Conservation (phyloP, 106 monocot genomes). For the Acorus gramineus region DNA sequence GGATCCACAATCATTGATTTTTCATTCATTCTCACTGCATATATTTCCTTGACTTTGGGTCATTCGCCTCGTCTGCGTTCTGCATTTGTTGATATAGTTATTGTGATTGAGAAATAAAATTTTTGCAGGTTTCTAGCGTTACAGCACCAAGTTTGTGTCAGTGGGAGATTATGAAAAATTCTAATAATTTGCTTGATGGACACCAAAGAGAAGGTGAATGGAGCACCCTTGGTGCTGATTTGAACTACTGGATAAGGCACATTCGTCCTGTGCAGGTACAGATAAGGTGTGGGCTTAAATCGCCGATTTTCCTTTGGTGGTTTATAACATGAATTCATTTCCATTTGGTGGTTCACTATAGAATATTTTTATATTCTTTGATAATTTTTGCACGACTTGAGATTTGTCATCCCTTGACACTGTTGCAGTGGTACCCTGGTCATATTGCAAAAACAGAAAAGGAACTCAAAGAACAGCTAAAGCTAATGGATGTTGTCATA, state of each 20-base stretch:
- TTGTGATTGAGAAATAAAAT: conserved; percentile 1
- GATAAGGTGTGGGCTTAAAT: conserved; percentile 23
- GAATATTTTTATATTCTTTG: background rate
- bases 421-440: conserved; percentile 92
- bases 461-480: conserved; percentile 82
- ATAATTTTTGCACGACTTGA: background rate
- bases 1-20: too few species aligned
- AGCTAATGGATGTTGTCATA: conserved; percentile 96
- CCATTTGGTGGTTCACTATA: too few species aligned
- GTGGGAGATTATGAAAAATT: conserved; percentile 24
- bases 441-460: conserved; percentile 98
- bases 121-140: conserved; percentile 34
- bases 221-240: conserved; percentile 60
- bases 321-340: background rate
- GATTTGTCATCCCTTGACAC: background rate
- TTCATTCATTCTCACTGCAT: too few species aligned
- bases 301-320: background rate
- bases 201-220: conserved; percentile 40
- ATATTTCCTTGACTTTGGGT: too few species aligned
- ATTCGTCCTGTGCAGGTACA: conserved; percentile 93
- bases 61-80: too few species aligned
- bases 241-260: conserved; percentile 63
- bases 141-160: conserved; percentile 29
- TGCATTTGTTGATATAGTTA: background rate
- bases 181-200: conserved; percentile 6